phyloP scores from a whole-genome alignment of 305 asterid genomes.

The Fraxinus floribunda region DNA sequence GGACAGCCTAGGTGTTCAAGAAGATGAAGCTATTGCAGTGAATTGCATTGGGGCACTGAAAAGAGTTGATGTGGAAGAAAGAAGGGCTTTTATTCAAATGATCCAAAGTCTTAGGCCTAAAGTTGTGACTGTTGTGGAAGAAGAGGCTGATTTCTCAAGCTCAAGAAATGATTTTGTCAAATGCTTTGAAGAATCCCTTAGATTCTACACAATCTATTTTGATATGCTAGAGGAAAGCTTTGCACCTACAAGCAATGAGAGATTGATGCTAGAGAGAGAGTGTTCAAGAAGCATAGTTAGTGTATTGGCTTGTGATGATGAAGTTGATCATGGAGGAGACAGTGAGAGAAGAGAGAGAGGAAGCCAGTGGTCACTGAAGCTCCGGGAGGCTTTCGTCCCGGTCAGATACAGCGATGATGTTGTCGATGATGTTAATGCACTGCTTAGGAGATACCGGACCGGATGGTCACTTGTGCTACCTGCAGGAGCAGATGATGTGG shows the following conservation, averaged over 20 bases:
- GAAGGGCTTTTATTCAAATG: slow-evolving; percentile 38
- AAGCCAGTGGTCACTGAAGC: slow-evolving; percentile 63
- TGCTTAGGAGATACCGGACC: slow-evolving; percentile 61
- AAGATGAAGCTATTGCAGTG: slow-evolving; percentile 66
- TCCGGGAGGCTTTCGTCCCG: slow-evolving; percentile 36
- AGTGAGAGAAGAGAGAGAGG: slow-evolving; percentile 70
- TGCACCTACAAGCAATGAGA: slow-evolving; percentile 67
- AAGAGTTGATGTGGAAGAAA: slow-evolving; percentile 34
- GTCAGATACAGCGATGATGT: slow-evolving; percentile 62
- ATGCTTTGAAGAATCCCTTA: slow-evolving; percentile 73
- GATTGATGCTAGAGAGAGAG: slow-evolving; percentile 75
- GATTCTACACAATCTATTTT: slow-evolving; percentile 66
- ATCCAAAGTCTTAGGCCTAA: slow-evolving; percentile 54
- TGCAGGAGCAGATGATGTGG: slow-evolving; percentile 40
- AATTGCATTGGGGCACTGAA: slow-evolving; percentile 65
- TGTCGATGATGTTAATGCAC: slow-evolving; percentile 66
- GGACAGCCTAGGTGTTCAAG: slow-evolving; percentile 46
- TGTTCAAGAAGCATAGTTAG: slow-evolving; percentile 66
- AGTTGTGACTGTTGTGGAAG: slow-evolving; percentile 68
- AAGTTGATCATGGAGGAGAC: slow-evolving; percentile 22
- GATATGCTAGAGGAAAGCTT: slow-evolving; percentile 79
- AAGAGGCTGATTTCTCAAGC: slow-evolving; percentile 70
- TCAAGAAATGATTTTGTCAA: slow-evolving; percentile 39
- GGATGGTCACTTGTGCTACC: slow-evolving; percentile 65
- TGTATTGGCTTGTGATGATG: slow-evolving; percentile 70